Conservation (phyloP, 768 basidiomycete genomes). For the Porpolomopsis calyptriformis region DNA sequence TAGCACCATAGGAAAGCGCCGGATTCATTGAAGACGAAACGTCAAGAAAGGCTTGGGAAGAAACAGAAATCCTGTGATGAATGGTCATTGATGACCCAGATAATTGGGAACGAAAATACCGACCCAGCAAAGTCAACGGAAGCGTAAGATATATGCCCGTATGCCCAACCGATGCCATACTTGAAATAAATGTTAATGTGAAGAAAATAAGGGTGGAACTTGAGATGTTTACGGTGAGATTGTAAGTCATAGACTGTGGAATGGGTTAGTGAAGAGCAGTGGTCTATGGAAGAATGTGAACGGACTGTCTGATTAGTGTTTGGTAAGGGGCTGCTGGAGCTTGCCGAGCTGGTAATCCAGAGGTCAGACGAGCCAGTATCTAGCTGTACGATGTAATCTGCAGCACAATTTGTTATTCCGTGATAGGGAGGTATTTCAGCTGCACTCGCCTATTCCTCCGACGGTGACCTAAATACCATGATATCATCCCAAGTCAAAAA, state of each 20-base stretch:
- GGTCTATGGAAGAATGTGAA: constrained; percentile 7
- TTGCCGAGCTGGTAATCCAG: constrained; percentile 46
- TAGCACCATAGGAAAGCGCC: constrained; percentile 57
- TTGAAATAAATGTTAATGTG: constrained; percentile 16
- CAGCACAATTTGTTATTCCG: constrained; percentile 5
- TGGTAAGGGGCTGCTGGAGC: constrained; percentile 41
- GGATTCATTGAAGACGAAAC: constrained; percentile 58
- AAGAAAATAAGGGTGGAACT: neutral
- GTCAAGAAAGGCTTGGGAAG: constrained; percentile 65
- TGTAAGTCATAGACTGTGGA: constrained; percentile 35
- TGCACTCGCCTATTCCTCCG: constrained; percentile 40
- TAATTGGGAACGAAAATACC: constrained; percentile 10
- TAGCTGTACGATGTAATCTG: constrained; percentile 66
- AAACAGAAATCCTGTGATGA: constrained; percentile 42
- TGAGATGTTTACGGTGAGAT: constrained; percentile 46
- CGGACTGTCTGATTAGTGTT: constrained; percentile 40
- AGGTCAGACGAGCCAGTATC: constrained; percentile 83
- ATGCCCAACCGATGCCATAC: constrained; percentile 79
- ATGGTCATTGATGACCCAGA: constrained; percentile 3
- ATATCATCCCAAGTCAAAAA: constrained; percentile 6
- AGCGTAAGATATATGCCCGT: constrained; percentile 52
- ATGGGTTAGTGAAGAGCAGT: constrained; percentile 5
- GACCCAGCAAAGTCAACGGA: constrained; percentile 63
- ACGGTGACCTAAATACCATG: constrained; percentile 45
- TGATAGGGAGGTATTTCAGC: neutral